Base-by-base conservation (phyloP, 306 rosid species). In the Cicer chorassanicum region DNA sequence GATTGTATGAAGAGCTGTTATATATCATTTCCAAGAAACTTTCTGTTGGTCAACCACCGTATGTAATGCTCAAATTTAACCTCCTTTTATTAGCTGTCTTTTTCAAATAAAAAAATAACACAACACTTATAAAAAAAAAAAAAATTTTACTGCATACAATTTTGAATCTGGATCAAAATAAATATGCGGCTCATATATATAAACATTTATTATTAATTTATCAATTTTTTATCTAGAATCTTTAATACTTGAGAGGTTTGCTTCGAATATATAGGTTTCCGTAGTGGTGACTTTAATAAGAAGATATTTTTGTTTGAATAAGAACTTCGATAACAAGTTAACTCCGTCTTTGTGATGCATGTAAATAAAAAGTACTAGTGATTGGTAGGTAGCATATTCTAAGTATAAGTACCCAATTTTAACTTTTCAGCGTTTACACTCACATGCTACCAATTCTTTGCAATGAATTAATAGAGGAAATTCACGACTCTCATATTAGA, bases 21-120 rank as follows among this genome's bases (percentile, higher is more conserved):
- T 29, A 19, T 63, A 19, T 72, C 80, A 77, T 81, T 81, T 84
- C 83, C 88, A 84, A 81, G 79, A 81, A 81, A 74, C 68, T 84
- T 76, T 68, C 70, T 68, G 34, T 46, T 49, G 65, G 87, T 81
- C 87, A 77, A 69, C 72, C 57, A 39, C 1, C 4, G 64, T 10
- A 36, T 42, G 67, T 61, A 68, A 18, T 76, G 65, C 72, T 64
- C 77, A 76, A 70, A 70, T 55, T 80, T 73, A 43, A 56, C 29
- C 61, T 59, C 69, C 14, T 51, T 59, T 51, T 45, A 6, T 51
- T 49, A 43, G 49, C 46, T 83, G 86, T 49, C 70, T 29, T 29
- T 29, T 29, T 29, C 34, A 3, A 29, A 24, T 24, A 24, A 24
- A 24, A 24, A 24, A 24, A 21, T 24, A 24, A 24, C 4, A 24